Conservation (phyloP, 2,329 filamentous ascomycete species). For the Botrytis aclada region DNA sequence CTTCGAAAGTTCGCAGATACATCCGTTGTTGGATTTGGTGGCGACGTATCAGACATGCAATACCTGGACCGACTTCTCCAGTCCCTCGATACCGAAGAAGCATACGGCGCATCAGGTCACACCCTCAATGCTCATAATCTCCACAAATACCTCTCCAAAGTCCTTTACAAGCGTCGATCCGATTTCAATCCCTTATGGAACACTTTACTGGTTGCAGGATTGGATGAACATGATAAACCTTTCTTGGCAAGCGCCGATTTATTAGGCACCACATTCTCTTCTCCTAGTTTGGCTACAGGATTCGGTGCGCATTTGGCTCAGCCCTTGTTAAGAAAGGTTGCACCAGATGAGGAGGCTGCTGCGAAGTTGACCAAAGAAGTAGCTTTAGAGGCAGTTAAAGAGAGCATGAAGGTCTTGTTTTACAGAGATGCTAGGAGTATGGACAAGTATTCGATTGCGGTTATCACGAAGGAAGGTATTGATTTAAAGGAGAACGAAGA, state of each 20-base stretch:
- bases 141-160: slow-evolving; percentile 93
- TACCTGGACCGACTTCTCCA: slow-evolving; percentile 90
- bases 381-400: slow-evolving; percentile 76
- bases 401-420: slow-evolving; percentile 98
- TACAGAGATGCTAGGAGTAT: slow-evolving; percentile 93
- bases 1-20: slow-evolving; percentile 83
- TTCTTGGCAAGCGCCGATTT: slow-evolving; percentile 92
- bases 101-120: slow-evolving; percentile 59
- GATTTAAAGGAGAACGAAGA: slow-evolving; percentile 80
- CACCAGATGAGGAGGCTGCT: slow-evolving; percentile 78
- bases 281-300: slow-evolving; percentile 86
- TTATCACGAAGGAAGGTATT: slow-evolving; percentile 86
- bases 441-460: slow-evolving; percentile 86
- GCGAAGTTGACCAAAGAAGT: slow-evolving; percentile 70
- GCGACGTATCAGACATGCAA: slow-evolving; percentile 99
- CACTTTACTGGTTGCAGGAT: slow-evolving; percentile 83
- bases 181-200: slow-evolving; percentile 99
- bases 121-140: slow-evolving; percentile 86
- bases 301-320: slow-evolving; percentile 91
- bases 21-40: slow-evolving; percentile 87
- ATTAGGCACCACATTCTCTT: slow-evolving; percentile 85
- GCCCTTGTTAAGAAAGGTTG: slow-evolving; percentile 80
- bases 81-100: slow-evolving; percentile 83
- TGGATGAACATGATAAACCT: slow-evolving; percentile 74
- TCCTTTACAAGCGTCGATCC: slow-evolving; percentile 90